Evolutionary conservation across 2,329 filamentous ascomycete species (phyloP), one percentile per base, ranked within the genome.

Genomic region (Colletotrichum camelliae): DNA sequence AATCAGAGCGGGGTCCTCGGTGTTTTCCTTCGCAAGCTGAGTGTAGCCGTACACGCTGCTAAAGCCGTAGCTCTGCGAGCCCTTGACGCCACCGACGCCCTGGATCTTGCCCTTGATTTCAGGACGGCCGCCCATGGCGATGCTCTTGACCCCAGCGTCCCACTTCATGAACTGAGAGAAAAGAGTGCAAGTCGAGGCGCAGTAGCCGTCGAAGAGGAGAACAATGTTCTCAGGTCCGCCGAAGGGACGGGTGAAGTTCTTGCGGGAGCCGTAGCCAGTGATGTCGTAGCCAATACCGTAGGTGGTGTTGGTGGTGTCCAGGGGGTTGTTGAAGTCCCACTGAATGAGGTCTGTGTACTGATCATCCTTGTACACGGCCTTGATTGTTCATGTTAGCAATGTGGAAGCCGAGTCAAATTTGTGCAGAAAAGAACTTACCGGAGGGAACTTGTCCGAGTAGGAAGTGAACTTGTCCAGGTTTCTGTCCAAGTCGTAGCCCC

Each of bases 121-220:
- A 5, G 71, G 71, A 7, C 66, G 71, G 1, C 71, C 71, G 4
- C 71, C 66, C 33, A 74, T 43, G n/a, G 71, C 71, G 18, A 74
- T 70, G 33, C 39, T 57, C 33, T 74, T 69, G 3, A 74, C 65
- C 8, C 71, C 71, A 9, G 61, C 70, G 6, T 72, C 61, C 61
- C 61, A 60, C 27, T 60, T 67, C 61, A 72, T 67, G 35, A 72
- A 72, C 70, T 67, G 48, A 3, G 70, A 60, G 52, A 67, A 67
- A 1, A 72, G 62, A 7, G 89, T 87, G 82, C 91, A 93, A 3
- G 90, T 90, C 1, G 89, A 91, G n/a, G 88, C 88, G 81, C 91
- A 93, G 78, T 88, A 86, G 31, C 90, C 90, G 79, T 92, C 91
- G 65, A 88, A 88, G 10, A 92, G 84, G 29, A 92, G 82, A 39